Evolutionary conservation across 1,139 yeast genomes (phyloP).

Genomic region (Lodderomyces orthopsilosis): DNA sequence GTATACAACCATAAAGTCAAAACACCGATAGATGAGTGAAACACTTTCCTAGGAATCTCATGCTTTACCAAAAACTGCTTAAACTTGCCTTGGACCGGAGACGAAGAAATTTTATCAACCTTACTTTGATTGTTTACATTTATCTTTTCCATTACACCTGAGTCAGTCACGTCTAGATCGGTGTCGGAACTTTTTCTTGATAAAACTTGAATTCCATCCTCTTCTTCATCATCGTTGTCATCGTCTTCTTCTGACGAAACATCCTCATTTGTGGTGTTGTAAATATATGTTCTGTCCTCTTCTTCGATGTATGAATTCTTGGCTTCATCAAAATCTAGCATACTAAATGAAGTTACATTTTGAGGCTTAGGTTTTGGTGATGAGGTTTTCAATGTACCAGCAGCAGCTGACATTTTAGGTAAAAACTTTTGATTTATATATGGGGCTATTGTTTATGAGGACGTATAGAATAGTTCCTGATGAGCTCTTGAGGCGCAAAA

Average conservation of each 20-base stretch:
- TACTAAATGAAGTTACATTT: constrained; percentile 15
- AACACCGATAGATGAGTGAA: constrained; percentile 87
- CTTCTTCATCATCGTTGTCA: constrained; percentile 14
- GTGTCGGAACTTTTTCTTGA: constrained; percentile 9
- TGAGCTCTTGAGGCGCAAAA: background rate
- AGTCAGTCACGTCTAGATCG: constrained; percentile 7
- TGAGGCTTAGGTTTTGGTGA: background rate
- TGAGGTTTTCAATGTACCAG: background rate
- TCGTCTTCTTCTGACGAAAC: constrained; percentile 18
- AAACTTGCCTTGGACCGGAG: background rate
- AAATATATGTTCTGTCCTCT: constrained; percentile 35
- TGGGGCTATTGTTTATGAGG: background rate
- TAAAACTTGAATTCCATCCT: constrained; percentile 9
- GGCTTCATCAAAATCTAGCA: constrained; percentile 26
- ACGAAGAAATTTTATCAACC: background rate
- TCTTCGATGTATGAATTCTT: constrained; percentile 36
- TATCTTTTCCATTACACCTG: background rate
- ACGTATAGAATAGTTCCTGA: background rate
- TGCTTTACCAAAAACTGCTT: constrained; percentile 61
- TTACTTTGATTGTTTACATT: background rate
- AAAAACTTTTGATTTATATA: background rate
- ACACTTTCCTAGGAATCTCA: constrained; percentile 81
- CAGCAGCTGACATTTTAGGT: background rate
- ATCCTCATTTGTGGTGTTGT: constrained; percentile 15
- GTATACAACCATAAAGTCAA: constrained; percentile 73